Conservation (phyloP, 257 asterid genomes). For the Ilex asprella region DNA sequence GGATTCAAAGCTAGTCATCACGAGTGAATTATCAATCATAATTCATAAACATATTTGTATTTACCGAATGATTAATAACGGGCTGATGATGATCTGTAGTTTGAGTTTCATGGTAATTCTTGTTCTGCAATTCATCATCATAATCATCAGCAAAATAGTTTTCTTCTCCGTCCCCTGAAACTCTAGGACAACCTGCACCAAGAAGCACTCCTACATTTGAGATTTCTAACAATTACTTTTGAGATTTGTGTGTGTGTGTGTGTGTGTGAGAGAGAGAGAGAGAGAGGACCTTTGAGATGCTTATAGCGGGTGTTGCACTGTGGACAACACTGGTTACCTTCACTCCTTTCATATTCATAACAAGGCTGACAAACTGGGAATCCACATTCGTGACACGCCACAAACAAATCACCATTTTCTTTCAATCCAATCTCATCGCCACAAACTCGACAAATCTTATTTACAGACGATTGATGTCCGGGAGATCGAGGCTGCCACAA, state of each 20-base stretch:
- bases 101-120: constrained; percentile 21
- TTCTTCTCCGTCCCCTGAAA: constrained; percentile 65
- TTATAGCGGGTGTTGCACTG: constrained; percentile 67
- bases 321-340: constrained; percentile 68
- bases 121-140: constrained; percentile 55
- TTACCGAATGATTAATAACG: constrained; percentile 32
- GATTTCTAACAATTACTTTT: too few relatives aligned
- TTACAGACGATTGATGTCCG: constrained; percentile 3
- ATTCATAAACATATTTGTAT: neutral
- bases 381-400: constrained; percentile 59
- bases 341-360: constrained; percentile 66
- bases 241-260: too few relatives aligned
- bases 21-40: too few relatives aligned
- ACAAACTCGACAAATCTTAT: constrained; percentile 52
- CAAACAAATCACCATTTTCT: constrained; percentile 45
- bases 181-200: constrained; percentile 49
- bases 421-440: constrained; percentile 52
- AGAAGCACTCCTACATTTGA: neutral
- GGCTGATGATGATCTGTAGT: neutral
- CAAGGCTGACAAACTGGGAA: constrained; percentile 77
- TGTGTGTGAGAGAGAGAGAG: neutral
- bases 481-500: constrained; percentile 22
- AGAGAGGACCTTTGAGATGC: constrained; percentile 50
- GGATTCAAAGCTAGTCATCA: too few relatives aligned
- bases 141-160: constrained; percentile 40